phyloP scores from a whole-genome alignment of 495 filamentous ascomycete species.

The Trichoderma parareesei region DNA sequence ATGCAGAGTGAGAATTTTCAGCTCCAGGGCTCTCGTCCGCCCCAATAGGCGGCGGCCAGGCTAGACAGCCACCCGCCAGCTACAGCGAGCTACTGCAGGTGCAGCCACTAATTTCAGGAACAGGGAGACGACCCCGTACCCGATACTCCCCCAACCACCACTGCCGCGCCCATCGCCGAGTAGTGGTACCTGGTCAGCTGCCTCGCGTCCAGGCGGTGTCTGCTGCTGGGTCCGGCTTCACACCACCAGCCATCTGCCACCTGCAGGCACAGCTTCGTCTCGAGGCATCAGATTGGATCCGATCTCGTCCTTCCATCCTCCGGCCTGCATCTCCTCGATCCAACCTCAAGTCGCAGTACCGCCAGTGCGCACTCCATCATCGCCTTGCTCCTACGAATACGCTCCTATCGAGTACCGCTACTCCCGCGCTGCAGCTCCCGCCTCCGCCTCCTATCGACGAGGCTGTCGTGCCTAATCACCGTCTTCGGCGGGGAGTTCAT shows the following conservation, averaged over 20 bases:
- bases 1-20: too few relatives aligned
- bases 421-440: not conserved
- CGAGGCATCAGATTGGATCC: too few relatives aligned
- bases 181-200: not conserved
- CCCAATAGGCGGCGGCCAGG: too few relatives aligned
- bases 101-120: constrained; percentile 1
- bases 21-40: too few relatives aligned
- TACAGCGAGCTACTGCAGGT: not conserved
- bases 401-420: not conserved
- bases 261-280: not conserved
- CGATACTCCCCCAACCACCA: not conserved
- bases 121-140: not conserved
- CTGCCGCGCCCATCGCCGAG: not conserved
- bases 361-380: not conserved
- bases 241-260: not conserved
- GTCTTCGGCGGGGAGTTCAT: not conserved
- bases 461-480: not conserved
- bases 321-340: not conserved
- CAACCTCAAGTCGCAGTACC: not conserved
- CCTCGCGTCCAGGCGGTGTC: not conserved
- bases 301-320: not conserved
- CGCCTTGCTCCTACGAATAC: not conserved
- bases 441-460: not conserved
- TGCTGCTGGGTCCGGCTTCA: not conserved
- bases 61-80: too few relatives aligned